Conservation (phyloP, 805 yeast genomes). For the Scheffersomyces stipitis region DNA sequence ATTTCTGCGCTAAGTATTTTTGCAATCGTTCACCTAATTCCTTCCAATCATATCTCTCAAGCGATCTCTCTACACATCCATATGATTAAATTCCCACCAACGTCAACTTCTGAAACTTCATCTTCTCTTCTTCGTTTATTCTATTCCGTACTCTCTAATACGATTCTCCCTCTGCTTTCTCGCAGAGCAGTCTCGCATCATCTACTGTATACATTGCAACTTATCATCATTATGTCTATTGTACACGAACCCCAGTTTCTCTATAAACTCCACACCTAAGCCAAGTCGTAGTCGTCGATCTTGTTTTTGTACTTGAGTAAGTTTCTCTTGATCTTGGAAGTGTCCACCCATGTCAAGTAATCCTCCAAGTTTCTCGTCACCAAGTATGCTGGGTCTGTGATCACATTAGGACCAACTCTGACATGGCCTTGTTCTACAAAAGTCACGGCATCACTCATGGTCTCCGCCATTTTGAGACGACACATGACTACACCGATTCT, state of each 20-base stretch:
- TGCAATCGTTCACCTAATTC: too few relatives aligned
- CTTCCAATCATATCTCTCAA: too few relatives aligned
- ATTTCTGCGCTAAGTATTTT: too few relatives aligned
- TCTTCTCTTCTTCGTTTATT: too few relatives aligned
- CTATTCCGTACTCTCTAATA: too few relatives aligned
- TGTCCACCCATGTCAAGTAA: slow-evolving; percentile 96
- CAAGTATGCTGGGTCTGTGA: slow-evolving; percentile 93
- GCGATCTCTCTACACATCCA: too few relatives aligned
- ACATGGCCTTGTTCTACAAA: slow-evolving; percentile 97
- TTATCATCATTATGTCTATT: too few relatives aligned
- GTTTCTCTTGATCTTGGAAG: slow-evolving; percentile 87
- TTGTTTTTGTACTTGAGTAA: slow-evolving; percentile 82
- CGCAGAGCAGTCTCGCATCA: too few relatives aligned
- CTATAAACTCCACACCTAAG: slow-evolving; percentile 19
- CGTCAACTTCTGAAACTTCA: too few relatives aligned
- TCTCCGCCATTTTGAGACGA: slow-evolving; percentile 90
- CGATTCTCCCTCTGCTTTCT: too few relatives aligned
- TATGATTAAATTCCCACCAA: too few relatives aligned
- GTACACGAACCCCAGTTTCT: background rate
- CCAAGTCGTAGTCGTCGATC: slow-evolving; percentile 59
- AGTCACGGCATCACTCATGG: slow-evolving; percentile 82
- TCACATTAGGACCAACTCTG: slow-evolving; percentile 92
- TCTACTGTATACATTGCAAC: too few relatives aligned
- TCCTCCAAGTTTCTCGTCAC: slow-evolving; percentile 95
- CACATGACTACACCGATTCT: slow-evolving; percentile 95